Evolutionary conservation across 2,329 filamentous ascomycete species (phyloP), one percentile per base, ranked within the genome.

Genomic region (Epichloe scottii): DNA sequence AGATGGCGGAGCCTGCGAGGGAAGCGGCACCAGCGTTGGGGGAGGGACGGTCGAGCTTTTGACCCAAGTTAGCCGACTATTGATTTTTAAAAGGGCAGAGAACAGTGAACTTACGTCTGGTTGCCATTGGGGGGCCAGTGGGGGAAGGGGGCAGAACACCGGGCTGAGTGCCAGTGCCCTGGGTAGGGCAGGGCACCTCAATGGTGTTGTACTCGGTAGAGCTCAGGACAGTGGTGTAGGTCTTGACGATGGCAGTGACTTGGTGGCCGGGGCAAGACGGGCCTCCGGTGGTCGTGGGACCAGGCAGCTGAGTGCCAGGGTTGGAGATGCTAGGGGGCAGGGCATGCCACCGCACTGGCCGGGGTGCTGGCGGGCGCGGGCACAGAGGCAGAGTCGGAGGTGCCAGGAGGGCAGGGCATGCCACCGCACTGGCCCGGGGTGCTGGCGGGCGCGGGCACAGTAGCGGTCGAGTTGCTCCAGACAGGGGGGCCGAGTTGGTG

Each of bases 231-330:
- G 75, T 78, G 66, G 75, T 77, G 69, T 75, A 70, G 57, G 66
- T 72, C 69, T 75, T 78, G 64, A 74, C 75, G 68, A 77, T 72
- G 62, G 74, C 72, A 62, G 69, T 68, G 64, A 77, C 70, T 71
- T n/a, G n/a, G 65, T 58, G 58, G 62, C 61, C 63, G 46, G 68
- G 64, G 59, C 63, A 65, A 52, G 54, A 54, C 7, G 53, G 49
- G 6, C 21, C 51, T 26, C 48, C 44, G 45, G 54, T 47, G 53
- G 54, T 53, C 40, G 49, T 44, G 35, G 51, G 38, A 30, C 42
- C 49, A 26, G 53, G 47, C 17, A 34, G n/a, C 33, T 40, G 26
- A 44, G 33, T 46, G 38, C 12, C 46, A 11, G 56, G 44, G 37
- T 50, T 41, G 43, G 56, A 55, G 38, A 55, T 48, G 41, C 55